Conservation (phyloP, 768 basidiomycete species). For the Pleurotus pulmonarius region DNA sequence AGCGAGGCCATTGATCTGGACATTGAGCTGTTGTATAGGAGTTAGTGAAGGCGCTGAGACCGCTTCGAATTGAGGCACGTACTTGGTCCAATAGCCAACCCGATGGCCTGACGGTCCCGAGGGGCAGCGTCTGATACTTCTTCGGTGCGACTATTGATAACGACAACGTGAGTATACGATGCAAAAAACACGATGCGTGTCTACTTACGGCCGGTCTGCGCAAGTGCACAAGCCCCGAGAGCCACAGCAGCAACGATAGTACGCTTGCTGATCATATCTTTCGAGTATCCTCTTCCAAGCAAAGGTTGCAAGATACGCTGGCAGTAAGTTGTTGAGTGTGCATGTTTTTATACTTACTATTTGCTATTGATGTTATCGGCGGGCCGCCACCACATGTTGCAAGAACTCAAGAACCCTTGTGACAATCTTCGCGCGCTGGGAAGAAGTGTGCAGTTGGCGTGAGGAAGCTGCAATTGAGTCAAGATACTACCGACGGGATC, state of each 20-base stretch:
- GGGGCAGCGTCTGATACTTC: slow-evolving; percentile 35
- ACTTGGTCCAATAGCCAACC: slow-evolving; percentile 44
- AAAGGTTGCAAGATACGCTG: too few species aligned
- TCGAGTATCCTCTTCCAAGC: too few species aligned
- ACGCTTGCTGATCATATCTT: too few species aligned
- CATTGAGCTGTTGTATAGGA: slow-evolving; percentile 26
- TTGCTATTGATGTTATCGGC: background rate
- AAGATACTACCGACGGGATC: too few species aligned
- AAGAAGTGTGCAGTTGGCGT: background rate
- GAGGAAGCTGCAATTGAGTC: too few species aligned
- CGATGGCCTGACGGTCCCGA: slow-evolving; percentile 33
- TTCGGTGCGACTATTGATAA: slow-evolving; percentile 34
- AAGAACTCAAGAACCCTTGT: background rate
- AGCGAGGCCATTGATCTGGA: slow-evolving; percentile 40
- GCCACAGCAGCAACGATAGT: background rate
- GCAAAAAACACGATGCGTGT: background rate
- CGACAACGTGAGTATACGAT: background rate
- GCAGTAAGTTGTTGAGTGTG: too few species aligned
- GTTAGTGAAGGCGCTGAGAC: background rate
- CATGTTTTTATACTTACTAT: too few species aligned
- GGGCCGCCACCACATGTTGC: slow-evolving; percentile 8
- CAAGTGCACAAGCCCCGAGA: background rate
- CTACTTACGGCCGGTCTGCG: slow-evolving; percentile 1
- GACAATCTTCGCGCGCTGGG: background rate
- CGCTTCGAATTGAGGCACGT: background rate